Conservation (phyloP, 2,329 filamentous ascomycete genomes). For the Arthrobotrys megalospora region DNA sequence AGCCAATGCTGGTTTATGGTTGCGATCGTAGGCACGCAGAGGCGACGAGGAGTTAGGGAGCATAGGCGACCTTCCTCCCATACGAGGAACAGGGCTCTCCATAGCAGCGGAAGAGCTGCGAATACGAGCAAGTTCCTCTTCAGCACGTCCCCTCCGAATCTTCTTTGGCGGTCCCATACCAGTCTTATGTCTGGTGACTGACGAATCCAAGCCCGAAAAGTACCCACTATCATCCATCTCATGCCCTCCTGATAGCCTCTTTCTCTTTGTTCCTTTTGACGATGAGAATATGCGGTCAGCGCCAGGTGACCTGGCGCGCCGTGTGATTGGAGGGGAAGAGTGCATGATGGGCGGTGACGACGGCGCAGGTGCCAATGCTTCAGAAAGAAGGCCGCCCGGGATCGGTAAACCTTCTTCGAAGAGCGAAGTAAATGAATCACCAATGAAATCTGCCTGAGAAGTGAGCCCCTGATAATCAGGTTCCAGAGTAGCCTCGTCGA, state of each 20-base stretch:
- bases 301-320: conserved; percentile 80
- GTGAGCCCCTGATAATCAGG: conserved; percentile 59
- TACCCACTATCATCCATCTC: conserved; percentile 92
- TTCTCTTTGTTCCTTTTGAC: conserved; percentile 73
- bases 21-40: conserved; percentile 73
- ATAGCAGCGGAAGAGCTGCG: conserved; percentile 83
- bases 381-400: conserved; percentile 70
- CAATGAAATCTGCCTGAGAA: conserved; percentile 66
- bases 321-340: conserved; percentile 88
- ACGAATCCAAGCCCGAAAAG: conserved; percentile 95
- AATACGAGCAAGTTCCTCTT: conserved; percentile 94
- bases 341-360: conserved; percentile 81
- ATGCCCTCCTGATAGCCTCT: conserved; percentile 73
- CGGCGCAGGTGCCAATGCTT: conserved; percentile 66
- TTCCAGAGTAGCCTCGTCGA: conserved; percentile 66
- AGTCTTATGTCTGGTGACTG: conserved; percentile 81
- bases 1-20: conserved; percentile 74
- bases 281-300: conserved; percentile 68
- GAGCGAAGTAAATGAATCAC: conserved; percentile 70
- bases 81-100: conserved; percentile 79
- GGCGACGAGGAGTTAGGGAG: conserved; percentile 76
- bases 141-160: conserved; percentile 89
- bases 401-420: conserved; percentile 66
- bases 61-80: conserved; percentile 59
- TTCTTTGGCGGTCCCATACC: conserved; percentile 85